A percentile compares a stretch with the other conserved stretches of the same genome.
Conservation (phyloP, 2,329 filamentous ascomycete genomes). For the Cadophora luteo-olivacea region DNA sequence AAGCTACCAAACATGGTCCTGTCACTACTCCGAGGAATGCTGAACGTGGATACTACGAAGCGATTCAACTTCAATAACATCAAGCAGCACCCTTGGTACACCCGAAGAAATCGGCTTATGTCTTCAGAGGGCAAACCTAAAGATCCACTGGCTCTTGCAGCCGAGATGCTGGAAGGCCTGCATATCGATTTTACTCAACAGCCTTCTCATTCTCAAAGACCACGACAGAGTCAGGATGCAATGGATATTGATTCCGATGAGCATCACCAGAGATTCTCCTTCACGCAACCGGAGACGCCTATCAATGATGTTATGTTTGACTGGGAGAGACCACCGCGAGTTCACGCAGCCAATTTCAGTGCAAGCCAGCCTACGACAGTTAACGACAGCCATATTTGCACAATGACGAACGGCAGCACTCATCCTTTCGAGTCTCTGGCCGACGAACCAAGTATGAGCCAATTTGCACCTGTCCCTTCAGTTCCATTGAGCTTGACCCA, state of each 20-base stretch:
- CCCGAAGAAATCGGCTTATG: slow-evolving; percentile 78
- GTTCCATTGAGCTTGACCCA: slow-evolving; percentile 88
- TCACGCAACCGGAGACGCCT: slow-evolving; percentile 85
- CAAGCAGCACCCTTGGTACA: slow-evolving; percentile 94
- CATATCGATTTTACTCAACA: slow-evolving; percentile 84
- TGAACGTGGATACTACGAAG: slow-evolving; percentile 75
- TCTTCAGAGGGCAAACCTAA: slow-evolving; percentile 74
- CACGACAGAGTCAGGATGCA: slow-evolving; percentile 51
- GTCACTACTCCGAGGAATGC: slow-evolving; percentile 90
- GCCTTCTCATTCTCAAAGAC: slow-evolving; percentile 52
- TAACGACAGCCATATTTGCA: slow-evolving; percentile 36
- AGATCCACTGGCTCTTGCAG: slow-evolving; percentile 86
- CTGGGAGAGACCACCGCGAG: slow-evolving; percentile 75
- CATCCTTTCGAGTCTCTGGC: slow-evolving; percentile 69
- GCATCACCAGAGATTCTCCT: slow-evolving; percentile 63
- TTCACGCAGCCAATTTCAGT: slow-evolving; percentile 39
- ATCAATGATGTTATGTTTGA: slow-evolving; percentile 80
- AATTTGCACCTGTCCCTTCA: slow-evolving; percentile 81
- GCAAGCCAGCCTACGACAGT: slow-evolving; percentile 53
- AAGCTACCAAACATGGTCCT: slow-evolving; percentile 75
- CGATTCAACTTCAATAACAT: slow-evolving; percentile 89
- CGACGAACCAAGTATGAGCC: slow-evolving; percentile 85
- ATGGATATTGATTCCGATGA: slow-evolving; percentile 73
- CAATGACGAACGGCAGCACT: slow-evolving; percentile 41
- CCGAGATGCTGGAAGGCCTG: slow-evolving; percentile 90